A percentile compares a stretch with the other conserved stretches of the same genome.
Evolutionary conservation across 169 alveolate genomes (phyloP).

Genomic region (Cryptosporidium tyzzeri): DNA sequence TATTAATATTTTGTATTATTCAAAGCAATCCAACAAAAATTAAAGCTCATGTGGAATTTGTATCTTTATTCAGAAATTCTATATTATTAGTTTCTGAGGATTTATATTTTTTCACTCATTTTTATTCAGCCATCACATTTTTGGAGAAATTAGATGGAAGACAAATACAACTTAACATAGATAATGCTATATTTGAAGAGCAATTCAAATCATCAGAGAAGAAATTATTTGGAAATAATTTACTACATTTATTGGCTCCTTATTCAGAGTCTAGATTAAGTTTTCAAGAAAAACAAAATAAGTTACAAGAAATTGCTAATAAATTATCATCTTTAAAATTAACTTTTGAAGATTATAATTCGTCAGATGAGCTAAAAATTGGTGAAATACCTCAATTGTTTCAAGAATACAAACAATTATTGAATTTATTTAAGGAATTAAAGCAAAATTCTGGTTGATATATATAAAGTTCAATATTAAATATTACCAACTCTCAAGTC

Average conservation of each 20-base stretch:
- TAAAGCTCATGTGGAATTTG: conserved; percentile 84
- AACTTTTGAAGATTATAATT: neutral
- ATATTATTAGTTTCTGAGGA: conserved; percentile 85
- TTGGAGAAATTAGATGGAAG: conserved; percentile 68
- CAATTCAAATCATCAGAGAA: conserved; percentile 24
- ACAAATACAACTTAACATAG: conserved; percentile 65
- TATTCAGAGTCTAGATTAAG: conserved; percentile 36
- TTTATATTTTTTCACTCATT: conserved; percentile 86
- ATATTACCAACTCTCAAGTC: too few species aligned
- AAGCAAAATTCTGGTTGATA: neutral
- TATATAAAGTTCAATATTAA: too few species aligned
- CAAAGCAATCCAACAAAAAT: conserved; percentile 87
- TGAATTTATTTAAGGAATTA: conserved; percentile 13
- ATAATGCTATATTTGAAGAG: conserved; percentile 22
- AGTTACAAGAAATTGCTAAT: conserved; percentile 16
- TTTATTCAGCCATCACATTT: conserved; percentile 84
- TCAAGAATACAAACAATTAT: conserved; percentile 17
- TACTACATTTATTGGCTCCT: conserved; percentile 11
- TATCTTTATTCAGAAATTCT: conserved; percentile 87
- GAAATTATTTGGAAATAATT: conserved; percentile 51
- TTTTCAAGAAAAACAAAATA: conserved; percentile 30
- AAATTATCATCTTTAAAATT: neutral
- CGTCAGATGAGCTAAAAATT: conserved; percentile 26
- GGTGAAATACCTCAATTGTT: conserved; percentile 53
- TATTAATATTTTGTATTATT: conserved; percentile 83